These are phyloP conservation scores for Brassica juncea DNA, from an alignment of 345 rosid genomes.

Conservation along the genomic window DNA sequence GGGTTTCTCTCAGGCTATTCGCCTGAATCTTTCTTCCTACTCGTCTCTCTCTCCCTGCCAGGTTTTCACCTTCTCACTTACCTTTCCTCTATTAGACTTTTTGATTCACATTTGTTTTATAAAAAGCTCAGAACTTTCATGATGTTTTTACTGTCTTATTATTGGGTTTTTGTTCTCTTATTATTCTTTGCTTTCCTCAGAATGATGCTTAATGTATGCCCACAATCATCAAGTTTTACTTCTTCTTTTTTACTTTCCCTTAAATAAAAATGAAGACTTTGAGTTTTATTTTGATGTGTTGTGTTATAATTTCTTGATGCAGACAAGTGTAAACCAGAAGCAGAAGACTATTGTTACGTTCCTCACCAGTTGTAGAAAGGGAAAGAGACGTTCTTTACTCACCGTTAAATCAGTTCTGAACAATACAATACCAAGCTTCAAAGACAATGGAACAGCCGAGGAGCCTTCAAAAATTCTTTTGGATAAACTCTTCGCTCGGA, in stretches of 20 bases:
- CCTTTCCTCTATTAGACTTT: neutral
- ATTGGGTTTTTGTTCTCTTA: neutral
- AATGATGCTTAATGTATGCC: conserved; percentile 1
- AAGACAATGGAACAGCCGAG: conserved; percentile 53
- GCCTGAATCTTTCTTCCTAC: conserved; percentile 40
- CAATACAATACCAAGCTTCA: conserved; percentile 43
- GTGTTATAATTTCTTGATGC: conserved; percentile 26
- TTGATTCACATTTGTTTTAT: neutral
- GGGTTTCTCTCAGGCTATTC: conserved; percentile 58
- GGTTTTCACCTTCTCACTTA: conserved; percentile 21
- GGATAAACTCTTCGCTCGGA: conserved; percentile 66
- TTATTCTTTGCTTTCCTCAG: conserved; percentile 3
- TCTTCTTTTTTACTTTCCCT: too few species aligned
- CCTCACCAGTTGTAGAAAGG: conserved; percentile 15
- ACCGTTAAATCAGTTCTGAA: conserved; percentile 46
- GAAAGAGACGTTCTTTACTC: conserved; percentile 28
- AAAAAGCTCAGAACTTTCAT: neutral
- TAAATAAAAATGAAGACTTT: too few species aligned
- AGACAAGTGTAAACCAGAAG: conserved; percentile 45
- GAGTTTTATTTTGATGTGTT: neutral
- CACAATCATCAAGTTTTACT: neutral
- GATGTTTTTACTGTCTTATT: neutral
- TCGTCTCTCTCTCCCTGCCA: conserved; percentile 38
- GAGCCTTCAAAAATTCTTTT: conserved; percentile 54
- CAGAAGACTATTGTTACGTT: conserved; percentile 36